Evolutionary conservation across 352 stramenopile species (phyloP).

Genomic region (Globisporangium spinosum): DNA sequence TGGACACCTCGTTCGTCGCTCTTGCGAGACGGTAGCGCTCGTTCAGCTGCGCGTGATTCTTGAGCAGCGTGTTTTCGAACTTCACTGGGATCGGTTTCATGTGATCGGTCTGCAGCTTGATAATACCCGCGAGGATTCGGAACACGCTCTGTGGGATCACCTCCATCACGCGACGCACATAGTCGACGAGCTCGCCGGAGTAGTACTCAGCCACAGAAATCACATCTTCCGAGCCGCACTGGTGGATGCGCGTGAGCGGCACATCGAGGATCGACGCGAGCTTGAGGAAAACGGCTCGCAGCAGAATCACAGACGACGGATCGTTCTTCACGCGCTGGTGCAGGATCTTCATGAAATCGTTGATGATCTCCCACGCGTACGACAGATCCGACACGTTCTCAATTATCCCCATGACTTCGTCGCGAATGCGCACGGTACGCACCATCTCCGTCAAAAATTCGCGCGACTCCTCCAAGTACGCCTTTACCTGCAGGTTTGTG

Average conservation of each 20-base stretch:
- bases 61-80: conserved; percentile 91
- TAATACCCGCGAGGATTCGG: conserved; percentile 91
- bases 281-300: conserved; percentile 94
- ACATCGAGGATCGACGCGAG: conserved; percentile 93
- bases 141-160: conserved; percentile 95
- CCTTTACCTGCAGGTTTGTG: conserved; percentile 93
- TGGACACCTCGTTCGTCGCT: conserved; percentile 93
- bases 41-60: conserved; percentile 90
- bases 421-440: conserved; percentile 90
- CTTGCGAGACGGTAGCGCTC: conserved; percentile 91
- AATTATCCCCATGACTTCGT: conserved; percentile 91
- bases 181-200: conserved; percentile 91
- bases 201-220: conserved; percentile 94
- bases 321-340: conserved; percentile 92
- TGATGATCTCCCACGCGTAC: conserved; percentile 94
- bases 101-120: conserved; percentile 90
- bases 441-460: conserved; percentile 94
- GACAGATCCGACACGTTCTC: conserved; percentile 93
- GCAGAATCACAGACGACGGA: conserved; percentile 89
- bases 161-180: conserved; percentile 93
- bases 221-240: conserved; percentile 90
- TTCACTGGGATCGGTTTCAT: conserved; percentile 91
- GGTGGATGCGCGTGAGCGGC: conserved; percentile 90
- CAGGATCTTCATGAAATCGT: conserved; percentile 93
- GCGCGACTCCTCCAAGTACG: conserved; percentile 90